Conservation (phyloP, 164 flowering plant species). For the Protea cynaroides region DNA sequence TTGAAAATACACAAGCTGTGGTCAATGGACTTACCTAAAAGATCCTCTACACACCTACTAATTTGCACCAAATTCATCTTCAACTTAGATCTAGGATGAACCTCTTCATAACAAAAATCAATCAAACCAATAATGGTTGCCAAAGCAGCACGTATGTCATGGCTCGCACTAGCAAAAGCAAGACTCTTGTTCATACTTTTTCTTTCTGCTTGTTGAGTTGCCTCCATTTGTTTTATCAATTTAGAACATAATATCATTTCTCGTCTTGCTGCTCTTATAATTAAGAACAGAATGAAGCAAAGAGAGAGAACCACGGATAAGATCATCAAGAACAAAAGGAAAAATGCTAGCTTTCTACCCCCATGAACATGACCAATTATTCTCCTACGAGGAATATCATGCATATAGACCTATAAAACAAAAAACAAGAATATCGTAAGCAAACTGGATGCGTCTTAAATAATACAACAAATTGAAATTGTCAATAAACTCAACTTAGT, state of each 20-base stretch:
- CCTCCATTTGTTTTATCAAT: slow-evolving; percentile 68
- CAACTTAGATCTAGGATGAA: slow-evolving; percentile 33
- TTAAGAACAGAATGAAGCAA: slow-evolving; percentile 20
- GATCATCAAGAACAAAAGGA: slow-evolving; percentile 25
- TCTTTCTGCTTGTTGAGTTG: slow-evolving; percentile 79
- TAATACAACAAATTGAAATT: too few relatives aligned
- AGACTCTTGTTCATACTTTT: slow-evolving; percentile 68
- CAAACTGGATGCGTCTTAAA: too few relatives aligned
- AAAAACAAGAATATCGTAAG: not conserved
- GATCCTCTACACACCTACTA: slow-evolving; percentile 41
- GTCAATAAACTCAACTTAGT: too few relatives aligned
- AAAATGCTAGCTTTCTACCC: slow-evolving; percentile 12
- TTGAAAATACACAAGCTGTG: not conserved
- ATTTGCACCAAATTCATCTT: slow-evolving; percentile 37
- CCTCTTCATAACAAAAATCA: slow-evolving; percentile 25
- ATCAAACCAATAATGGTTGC: slow-evolving; percentile 57
- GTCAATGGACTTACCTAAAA: slow-evolving; percentile 37
- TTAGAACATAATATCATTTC: slow-evolving; percentile 38
- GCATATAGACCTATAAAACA: slow-evolving; percentile 33
- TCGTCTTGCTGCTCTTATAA: slow-evolving; percentile 28
- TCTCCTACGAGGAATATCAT: slow-evolving; percentile 30
- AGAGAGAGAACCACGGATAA: slow-evolving; percentile 18
- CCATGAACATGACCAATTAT: slow-evolving; percentile 17
- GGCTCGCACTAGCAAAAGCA: slow-evolving; percentile 76
- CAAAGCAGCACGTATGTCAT: slow-evolving; percentile 67